Evolutionary conservation across 164 flowering plant genomes (phyloP), one percentile per base, ranked within the genome.

Genomic region (Aristolochia californica): DNA sequence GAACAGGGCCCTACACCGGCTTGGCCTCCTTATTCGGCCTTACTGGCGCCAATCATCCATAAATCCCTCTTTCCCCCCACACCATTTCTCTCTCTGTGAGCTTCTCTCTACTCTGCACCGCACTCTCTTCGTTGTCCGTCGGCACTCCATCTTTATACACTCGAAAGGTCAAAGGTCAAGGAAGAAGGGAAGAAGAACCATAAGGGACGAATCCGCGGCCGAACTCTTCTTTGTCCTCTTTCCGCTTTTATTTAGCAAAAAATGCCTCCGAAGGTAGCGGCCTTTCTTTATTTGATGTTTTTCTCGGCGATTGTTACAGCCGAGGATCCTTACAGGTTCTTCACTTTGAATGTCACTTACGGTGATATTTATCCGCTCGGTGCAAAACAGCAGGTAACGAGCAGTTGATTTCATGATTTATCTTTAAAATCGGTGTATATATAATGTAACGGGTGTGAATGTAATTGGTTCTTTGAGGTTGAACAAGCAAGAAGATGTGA

Each of bases 321-420:
- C 27, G 77, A 74, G 50, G 70, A 71, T 45, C 77, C 77, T 12
- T 71, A 71, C 60, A 67, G 57, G 45, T 74, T 66, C 62, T 67
- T 70, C 67, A 65, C 57, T 47, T 74, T 72, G 74, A 68, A 74
- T 17, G 62, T 74, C 21, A 71, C 70, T 1, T 74, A 74, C 20
- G 75, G 78, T 2, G 49, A 48, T 61, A 68, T 71, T 13, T 68
- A 61, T 45, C 74, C 77, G n/a, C 60, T 74, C 10, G 74, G 74
- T 12, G 72, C 65, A 11, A 62, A 57, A 24, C 77, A 74, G 45
- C 74, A 70, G 74, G 77, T 74, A 27, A 23, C 2, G 25, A 5
- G 12, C 2, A n/a, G 15, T 2, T 8, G 44, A 21, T 17, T 7
- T 11, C 21, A 0, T 20, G 59, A 43, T 22, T 25, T 26, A 0